A percentile compares a stretch with the other conserved stretches of the same genome.
phyloP scores from a whole-genome alignment of 441 rosid genomes.

The Gossypium trilobum region DNA sequence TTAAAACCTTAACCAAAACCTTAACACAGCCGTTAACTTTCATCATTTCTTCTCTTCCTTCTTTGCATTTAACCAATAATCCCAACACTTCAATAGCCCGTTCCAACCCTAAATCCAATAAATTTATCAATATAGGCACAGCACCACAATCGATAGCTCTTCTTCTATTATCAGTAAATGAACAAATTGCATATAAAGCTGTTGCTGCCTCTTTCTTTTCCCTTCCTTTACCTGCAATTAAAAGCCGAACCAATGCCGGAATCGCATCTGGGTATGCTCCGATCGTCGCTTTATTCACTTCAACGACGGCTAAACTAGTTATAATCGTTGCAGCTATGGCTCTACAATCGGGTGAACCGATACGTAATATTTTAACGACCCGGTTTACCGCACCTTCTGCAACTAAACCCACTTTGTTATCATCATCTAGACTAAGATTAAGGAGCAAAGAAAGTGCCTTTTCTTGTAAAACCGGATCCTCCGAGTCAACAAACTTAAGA shows the following conservation, averaged over 20 bases:
- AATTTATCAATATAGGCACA: constrained; percentile 45
- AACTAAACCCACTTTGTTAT: constrained; percentile 77
- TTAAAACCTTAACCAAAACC: constrained; percentile 49
- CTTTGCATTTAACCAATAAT: constrained; percentile 64
- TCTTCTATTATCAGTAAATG: constrained; percentile 59
- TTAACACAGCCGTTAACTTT: constrained; percentile 43
- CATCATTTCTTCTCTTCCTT: constrained; percentile 70
- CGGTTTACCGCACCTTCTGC: constrained; percentile 78
- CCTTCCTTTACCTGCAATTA: constrained; percentile 49
- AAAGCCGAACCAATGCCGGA: constrained; percentile 41
- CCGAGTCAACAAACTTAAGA: constrained; percentile 49
- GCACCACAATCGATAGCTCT: constrained; percentile 64
- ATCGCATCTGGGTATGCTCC: constrained; percentile 71
- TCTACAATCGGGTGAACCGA: constrained; percentile 49
- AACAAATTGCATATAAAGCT: constrained; percentile 65
- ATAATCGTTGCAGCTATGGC: constrained; percentile 76
- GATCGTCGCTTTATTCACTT: constrained; percentile 82
- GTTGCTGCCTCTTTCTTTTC: constrained; percentile 87
- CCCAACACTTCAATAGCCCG: constrained; percentile 86
- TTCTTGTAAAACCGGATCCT: constrained; percentile 38
- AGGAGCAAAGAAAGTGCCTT: constrained; percentile 67
- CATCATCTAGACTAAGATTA: constrained; percentile 77
- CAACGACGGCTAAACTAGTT: constrained; percentile 83
- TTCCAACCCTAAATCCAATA: constrained; percentile 53
- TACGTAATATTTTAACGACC: constrained; percentile 41